Evolutionary conservation across 225 moss, liverwort and hornwort genomes (phyloP).

Genomic region (Thuidium tamariscinum): DNA sequence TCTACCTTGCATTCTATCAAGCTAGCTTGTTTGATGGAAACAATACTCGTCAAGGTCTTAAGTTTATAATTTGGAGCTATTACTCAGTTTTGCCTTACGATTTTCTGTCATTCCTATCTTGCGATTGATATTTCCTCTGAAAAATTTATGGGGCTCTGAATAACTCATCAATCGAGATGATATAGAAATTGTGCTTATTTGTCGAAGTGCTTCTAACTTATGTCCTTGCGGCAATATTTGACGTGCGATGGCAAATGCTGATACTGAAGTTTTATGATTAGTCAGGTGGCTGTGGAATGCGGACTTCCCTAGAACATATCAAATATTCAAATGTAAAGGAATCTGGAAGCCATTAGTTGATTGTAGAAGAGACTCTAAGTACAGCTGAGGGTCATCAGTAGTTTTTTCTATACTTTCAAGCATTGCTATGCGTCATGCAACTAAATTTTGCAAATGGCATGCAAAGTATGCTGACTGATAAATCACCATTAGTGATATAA

Average conservation of each 20-base stretch:
- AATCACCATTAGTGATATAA: not conserved
- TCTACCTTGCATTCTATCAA: not conserved
- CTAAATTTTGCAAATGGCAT: not conserved
- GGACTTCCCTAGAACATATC: not conserved
- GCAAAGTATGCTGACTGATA: not conserved
- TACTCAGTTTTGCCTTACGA: not conserved
- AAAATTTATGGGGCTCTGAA: not conserved
- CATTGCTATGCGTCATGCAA: not conserved
- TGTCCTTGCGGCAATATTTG: not conserved
- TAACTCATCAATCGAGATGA: not conserved
- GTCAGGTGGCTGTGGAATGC: not conserved
- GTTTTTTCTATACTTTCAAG: not conserved
- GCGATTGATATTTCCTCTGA: not conserved
- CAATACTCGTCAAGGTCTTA: not conserved
- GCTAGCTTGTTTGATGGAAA: not conserved
- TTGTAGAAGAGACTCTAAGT: not conserved
- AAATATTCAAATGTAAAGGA: not conserved
- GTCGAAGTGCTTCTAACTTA: not conserved
- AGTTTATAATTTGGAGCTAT: not conserved
- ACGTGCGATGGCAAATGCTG: not conserved
- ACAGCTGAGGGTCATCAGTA: not conserved
- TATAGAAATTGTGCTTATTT: not conserved
- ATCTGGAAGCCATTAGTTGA: not conserved
- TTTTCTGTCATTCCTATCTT: not conserved
- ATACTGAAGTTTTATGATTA: not conserved